Evolutionary conservation across 2,329 filamentous ascomycete species (phyloP).

Genomic region (Aureobasidium subglaciale): DNA sequence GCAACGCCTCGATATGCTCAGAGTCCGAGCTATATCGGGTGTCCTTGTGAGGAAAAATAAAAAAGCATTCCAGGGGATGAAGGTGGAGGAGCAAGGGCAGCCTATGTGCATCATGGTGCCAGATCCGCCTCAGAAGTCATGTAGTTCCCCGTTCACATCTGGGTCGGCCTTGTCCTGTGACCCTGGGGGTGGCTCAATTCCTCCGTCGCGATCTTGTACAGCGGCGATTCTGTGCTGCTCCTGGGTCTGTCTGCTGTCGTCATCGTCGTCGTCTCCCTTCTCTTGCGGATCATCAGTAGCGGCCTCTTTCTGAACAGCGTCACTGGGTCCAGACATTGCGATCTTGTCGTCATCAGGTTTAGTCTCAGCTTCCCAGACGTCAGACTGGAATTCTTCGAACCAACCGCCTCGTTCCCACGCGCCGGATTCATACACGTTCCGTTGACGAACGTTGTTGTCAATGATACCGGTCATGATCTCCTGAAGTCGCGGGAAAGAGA

Average conservation of each 20-base stretch:
- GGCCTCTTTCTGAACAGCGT: constrained; percentile 28
- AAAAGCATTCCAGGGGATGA: not conserved
- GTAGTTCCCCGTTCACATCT: not conserved
- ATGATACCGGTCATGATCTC: constrained; percentile 63
- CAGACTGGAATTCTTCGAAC: constrained; percentile 50
- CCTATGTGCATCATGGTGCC: not conserved
- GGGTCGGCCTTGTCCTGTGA: not conserved
- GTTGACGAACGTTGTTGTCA: constrained; percentile 49
- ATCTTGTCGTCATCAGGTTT: constrained; percentile 22
- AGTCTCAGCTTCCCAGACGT: constrained; percentile 33
- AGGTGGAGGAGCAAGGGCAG: not conserved
- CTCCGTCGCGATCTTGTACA: constrained; percentile 18
- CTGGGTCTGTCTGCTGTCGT: constrained; percentile 25
- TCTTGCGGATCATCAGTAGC: constrained; percentile 27
- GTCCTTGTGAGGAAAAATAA: not conserved
- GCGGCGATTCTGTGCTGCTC: constrained; percentile 27
- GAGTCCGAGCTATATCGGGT: not conserved
- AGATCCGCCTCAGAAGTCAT: not conserved
- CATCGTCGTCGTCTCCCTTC: constrained; percentile 26
- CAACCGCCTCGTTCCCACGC: constrained; percentile 83
- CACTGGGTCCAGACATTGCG: constrained; percentile 20
- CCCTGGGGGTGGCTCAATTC: constrained; percentile 7
- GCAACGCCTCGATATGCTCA: constrained; percentile 2
- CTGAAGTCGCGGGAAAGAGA: constrained; percentile 70
- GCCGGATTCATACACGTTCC: constrained; percentile 63